These are phyloP conservation scores for Coriaria nepalensis DNA, from an alignment of 306 rosid species.

Conservation along the genomic window DNA sequence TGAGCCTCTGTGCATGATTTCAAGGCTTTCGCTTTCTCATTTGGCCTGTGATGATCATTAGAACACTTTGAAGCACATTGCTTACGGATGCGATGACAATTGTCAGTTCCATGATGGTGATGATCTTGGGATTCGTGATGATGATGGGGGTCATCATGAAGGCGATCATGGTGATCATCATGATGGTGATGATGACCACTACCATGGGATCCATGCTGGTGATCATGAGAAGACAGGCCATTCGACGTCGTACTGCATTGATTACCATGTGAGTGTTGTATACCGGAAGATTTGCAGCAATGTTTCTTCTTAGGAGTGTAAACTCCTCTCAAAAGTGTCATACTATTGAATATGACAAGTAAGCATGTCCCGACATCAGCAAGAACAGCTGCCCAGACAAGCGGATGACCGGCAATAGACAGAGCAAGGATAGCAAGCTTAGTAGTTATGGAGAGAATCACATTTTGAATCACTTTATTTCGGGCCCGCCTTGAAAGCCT, in stretches of 20 bases:
- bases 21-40: slow-evolving; percentile 20
- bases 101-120: neutral
- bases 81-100: neutral
- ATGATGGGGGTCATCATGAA: neutral
- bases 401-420: slow-evolving; percentile 79
- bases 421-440: slow-evolving; percentile 54
- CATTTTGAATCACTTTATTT: slow-evolving; percentile 51
- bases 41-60: neutral
- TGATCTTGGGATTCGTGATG: neutral
- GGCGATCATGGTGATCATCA: neutral
- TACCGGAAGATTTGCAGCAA: slow-evolving; percentile 27
- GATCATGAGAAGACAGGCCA: slow-evolving; percentile 17
- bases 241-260: slow-evolving; percentile 22
- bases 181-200: slow-evolving; percentile 1
- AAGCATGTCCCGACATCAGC: slow-evolving; percentile 92
- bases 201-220: neutral
- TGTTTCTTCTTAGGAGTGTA: slow-evolving; percentile 27
- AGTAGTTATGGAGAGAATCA: slow-evolving; percentile 43
- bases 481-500: slow-evolving; percentile 47
- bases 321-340: slow-evolving; percentile 47
- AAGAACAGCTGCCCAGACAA: slow-evolving; percentile 98
- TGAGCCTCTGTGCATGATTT: slow-evolving; percentile 18
- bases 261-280: slow-evolving; percentile 24
- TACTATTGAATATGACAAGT: slow-evolving; percentile 77
- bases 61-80: slow-evolving; percentile 10